phyloP scores from a whole-genome alignment of 1,284 basidiomycete species.

The Ceratobasidium theobromae region DNA sequence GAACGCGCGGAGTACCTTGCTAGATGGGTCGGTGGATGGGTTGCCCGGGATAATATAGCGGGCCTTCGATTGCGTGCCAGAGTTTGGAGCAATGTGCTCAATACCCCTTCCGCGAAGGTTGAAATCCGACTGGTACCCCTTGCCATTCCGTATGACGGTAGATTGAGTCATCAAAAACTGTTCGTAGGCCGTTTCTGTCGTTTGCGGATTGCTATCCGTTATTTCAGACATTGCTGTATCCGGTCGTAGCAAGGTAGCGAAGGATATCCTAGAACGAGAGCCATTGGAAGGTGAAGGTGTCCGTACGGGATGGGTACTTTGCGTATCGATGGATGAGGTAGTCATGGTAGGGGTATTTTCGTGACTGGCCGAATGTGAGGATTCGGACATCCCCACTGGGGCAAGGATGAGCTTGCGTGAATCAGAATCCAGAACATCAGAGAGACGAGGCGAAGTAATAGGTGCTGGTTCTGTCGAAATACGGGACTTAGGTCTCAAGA shows the following conservation, averaged over 20 bases:
- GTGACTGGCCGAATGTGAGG: neutral
- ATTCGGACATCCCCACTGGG: conserved; percentile 4
- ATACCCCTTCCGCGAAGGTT: conserved; percentile 20
- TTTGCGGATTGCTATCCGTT: neutral
- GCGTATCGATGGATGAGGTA: neutral
- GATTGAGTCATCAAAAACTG: conserved; percentile 31
- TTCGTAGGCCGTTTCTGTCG: conserved; percentile 25
- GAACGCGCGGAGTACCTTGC: conserved; percentile 14
- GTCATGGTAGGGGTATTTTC: neutral
- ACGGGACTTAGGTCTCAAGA: neutral
- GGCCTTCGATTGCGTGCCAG: neutral
- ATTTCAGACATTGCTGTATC: conserved; percentile 24
- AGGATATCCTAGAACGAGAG: neutral
- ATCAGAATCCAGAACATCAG: conserved; percentile 5
- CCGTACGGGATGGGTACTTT: conserved; percentile 8
- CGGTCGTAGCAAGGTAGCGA: neutral
- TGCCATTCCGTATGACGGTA: conserved; percentile 28
- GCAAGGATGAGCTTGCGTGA: conserved; percentile 28
- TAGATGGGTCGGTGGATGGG: neutral
- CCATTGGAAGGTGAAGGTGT: conserved; percentile 14
- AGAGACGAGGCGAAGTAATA: conserved; percentile 39
- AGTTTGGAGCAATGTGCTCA: conserved; percentile 1
- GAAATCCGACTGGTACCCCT: conserved; percentile 34
- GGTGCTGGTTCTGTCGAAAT: neutral
- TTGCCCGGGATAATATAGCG: neutral